These are phyloP conservation scores for bread wheat (Triticum aestivum) DNA, from an alignment of 176 grass and related monocot species.

Conservation along the genomic window IWGSC_CS_RefSeq_v2.1 NC_057806.1:509683485-509683984, in stretches of 20 bases:
- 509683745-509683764: background rate
- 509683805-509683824: background rate
- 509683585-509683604: too few species aligned
- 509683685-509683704: background rate
- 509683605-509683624: background rate
- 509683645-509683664: background rate
- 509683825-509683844: background rate
- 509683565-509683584: background rate
- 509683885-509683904: background rate
- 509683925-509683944: background rate
- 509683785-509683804: background rate
- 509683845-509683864: constrained; percentile 12
- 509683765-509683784: constrained; percentile 4
- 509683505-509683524: background rate
- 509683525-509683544: background rate
- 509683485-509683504: background rate
- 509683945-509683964: background rate
- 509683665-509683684: background rate
- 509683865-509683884: background rate
- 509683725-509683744: background rate
- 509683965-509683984: background rate
- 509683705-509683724: background rate
- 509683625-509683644: background rate
- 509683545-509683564: background rate
- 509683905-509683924: constrained; percentile 20